These are phyloP conservation scores for Lineolata rhizophorae DNA, from an alignment of 495 filamentous ascomycete species.

Conservation along the genomic window DNA sequence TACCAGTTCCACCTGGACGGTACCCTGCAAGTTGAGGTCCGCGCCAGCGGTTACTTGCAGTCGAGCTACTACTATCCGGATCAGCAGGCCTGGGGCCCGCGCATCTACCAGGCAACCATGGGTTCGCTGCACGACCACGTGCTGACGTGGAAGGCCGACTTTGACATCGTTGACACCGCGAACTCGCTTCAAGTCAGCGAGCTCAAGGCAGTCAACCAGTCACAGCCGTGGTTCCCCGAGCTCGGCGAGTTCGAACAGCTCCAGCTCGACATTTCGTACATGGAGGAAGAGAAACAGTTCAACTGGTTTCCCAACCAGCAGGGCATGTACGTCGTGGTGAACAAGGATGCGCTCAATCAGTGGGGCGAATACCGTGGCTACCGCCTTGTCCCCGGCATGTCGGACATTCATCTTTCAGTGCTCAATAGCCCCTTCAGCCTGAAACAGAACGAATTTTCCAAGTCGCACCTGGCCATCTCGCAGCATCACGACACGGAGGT, in stretches of 20 bases:
- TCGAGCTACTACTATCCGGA: slow-evolving; percentile 5
- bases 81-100: slow-evolving; percentile 4
- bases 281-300: slow-evolving; percentile 6
- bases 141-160: slow-evolving; percentile 9
- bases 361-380: slow-evolving; percentile 10
- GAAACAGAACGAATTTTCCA: slow-evolving; percentile 4
- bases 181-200: slow-evolving; percentile 6
- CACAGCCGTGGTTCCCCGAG: slow-evolving; percentile 6
- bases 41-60: slow-evolving; percentile 8
- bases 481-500: slow-evolving; percentile 7
- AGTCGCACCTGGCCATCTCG: slow-evolving; percentile 4
- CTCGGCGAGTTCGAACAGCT: slow-evolving; percentile 4
- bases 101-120: slow-evolving; percentile 8
- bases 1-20: slow-evolving; percentile 10
- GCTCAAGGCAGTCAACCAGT: slow-evolving; percentile 4
- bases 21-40: slow-evolving; percentile 5
- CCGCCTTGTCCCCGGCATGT: slow-evolving; percentile 8
- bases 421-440: slow-evolving; percentile 4
- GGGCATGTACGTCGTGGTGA: slow-evolving; percentile 8
- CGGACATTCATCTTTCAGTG: slow-evolving; percentile 5
- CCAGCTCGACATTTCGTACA: slow-evolving; percentile 2
- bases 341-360: slow-evolving; percentile 4
- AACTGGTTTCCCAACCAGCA: slow-evolving; percentile 9
- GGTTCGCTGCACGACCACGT: slow-evolving; percentile 8
- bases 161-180: slow-evolving; percentile 5